Conservation (phyloP, 75 land plant genomes). For the Larix kaempferi region DNA sequence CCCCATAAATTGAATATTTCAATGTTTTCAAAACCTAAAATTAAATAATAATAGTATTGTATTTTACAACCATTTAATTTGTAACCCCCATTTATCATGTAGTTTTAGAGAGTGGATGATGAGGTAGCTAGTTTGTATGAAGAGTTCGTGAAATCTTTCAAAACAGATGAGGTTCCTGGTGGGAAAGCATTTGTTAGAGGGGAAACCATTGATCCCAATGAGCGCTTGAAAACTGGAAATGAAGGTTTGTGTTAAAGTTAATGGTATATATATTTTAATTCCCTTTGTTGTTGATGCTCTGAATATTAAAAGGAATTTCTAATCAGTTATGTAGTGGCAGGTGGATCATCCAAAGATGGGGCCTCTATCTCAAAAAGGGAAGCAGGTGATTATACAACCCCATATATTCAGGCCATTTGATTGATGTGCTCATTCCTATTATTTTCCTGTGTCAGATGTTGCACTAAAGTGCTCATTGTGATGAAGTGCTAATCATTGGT, state of each 20-base stretch:
- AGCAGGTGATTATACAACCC: constrained; percentile 53
- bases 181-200: constrained; percentile 96
- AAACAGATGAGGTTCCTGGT: constrained; percentile 76
- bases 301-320: constrained; percentile 55
- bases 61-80: neutral
- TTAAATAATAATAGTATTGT: neutral
- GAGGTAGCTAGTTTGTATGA: constrained; percentile 88
- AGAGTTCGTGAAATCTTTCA: constrained; percentile 95
- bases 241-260: constrained; percentile 50
- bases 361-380: constrained; percentile 77
- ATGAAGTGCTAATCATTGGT: neutral
- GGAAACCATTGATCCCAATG: constrained; percentile 89
- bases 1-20: neutral
- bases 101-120: constrained; percentile 80
- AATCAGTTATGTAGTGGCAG: constrained; percentile 66
- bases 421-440: constrained; percentile 12
- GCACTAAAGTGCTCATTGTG: neutral
- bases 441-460: neutral
- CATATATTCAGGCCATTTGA: neutral
- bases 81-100: neutral
- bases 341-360: constrained; percentile 86
- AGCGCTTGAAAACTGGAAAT: constrained; percentile 45
- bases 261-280: constrained; percentile 5
- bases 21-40: neutral
- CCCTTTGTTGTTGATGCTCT: constrained; percentile 23